Evolutionary conservation across 1,284 basidiomycete genomes (phyloP).

Genomic region (Pseudomicrostroma phylloplanum): DNA sequence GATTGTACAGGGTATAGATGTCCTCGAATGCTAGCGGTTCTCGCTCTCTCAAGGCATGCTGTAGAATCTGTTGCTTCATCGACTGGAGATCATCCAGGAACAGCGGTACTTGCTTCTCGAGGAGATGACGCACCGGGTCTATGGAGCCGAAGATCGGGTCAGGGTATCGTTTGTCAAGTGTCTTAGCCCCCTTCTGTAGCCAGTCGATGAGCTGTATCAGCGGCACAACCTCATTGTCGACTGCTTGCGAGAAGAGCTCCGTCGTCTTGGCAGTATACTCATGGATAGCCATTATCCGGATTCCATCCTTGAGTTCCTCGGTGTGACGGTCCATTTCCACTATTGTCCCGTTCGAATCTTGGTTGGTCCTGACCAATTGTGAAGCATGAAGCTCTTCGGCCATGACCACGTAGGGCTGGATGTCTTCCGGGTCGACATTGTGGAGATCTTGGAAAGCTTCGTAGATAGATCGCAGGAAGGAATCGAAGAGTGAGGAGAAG

Average conservation of each 20-base stretch:
- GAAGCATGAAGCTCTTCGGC: constrained; percentile 47
- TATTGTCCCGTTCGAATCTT: constrained; percentile 21
- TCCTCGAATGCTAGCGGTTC: constrained; percentile 55
- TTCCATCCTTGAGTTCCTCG: constrained; percentile 52
- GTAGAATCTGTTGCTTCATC: constrained; percentile 41
- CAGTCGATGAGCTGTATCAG: constrained; percentile 77
- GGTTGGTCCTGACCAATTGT: constrained; percentile 36
- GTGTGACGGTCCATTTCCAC: constrained; percentile 42
- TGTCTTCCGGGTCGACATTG: constrained; percentile 34
- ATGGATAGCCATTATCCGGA: constrained; percentile 64
- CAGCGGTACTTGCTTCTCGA: constrained; percentile 67
- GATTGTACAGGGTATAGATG: constrained; percentile 75
- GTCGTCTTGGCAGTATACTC: constrained; percentile 60
- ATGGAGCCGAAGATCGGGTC: constrained; percentile 64
- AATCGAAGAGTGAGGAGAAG: constrained; percentile 63
- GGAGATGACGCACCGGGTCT: constrained; percentile 62
- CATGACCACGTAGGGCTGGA: constrained; percentile 30
- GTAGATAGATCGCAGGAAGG: constrained; percentile 77
- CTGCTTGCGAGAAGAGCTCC: constrained; percentile 58
- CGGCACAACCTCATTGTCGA: constrained; percentile 66
- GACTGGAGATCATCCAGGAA: constrained; percentile 65
- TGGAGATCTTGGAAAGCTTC: constrained; percentile 65
- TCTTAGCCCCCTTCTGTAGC: constrained; percentile 76
- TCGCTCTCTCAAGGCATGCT: constrained; percentile 31
- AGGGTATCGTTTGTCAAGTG: constrained; percentile 75